These are phyloP conservation scores for Lasiodiplodia citricola DNA, from an alignment of 2,329 filamentous ascomycete species.

Conservation along the genomic window DNA sequence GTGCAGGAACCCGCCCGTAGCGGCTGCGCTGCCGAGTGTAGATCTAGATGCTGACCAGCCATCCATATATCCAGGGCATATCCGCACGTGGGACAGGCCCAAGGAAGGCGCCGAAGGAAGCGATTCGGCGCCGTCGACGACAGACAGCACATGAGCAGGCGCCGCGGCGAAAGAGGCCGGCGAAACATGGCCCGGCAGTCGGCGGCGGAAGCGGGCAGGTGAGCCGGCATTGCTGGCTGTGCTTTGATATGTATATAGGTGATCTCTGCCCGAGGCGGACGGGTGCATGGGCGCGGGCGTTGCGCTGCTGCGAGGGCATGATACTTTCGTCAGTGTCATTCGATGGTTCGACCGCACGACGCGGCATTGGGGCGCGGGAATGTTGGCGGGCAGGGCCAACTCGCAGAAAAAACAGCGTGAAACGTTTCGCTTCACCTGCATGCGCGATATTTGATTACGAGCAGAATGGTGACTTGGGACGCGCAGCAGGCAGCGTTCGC, in stretches of 20 bases:
- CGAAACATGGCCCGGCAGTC: neutral
- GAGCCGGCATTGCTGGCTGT: neutral
- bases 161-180: neutral
- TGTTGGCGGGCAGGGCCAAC: neutral
- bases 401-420: neutral
- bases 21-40: constrained; percentile 30
- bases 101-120: constrained; percentile 49
- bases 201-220: constrained; percentile 2
- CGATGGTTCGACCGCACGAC: constrained; percentile 17
- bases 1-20: constrained; percentile 27
- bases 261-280: neutral
- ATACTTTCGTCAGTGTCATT: constrained; percentile 22
- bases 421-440: constrained; percentile 19
- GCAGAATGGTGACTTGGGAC: neutral
- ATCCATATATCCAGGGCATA: constrained; percentile 62
- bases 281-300: constrained; percentile 23
- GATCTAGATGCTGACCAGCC: constrained; percentile 28
- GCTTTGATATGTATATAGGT: neutral
- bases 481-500: neutral
- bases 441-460: constrained; percentile 15
- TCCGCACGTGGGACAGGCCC: constrained; percentile 76
- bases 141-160: constrained; percentile 31
- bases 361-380: constrained; percentile 7
- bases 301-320: neutral
- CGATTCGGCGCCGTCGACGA: constrained; percentile 38